phyloP scores from a whole-genome alignment of 345 rosid species.

The Raphanus sativus region DNA sequence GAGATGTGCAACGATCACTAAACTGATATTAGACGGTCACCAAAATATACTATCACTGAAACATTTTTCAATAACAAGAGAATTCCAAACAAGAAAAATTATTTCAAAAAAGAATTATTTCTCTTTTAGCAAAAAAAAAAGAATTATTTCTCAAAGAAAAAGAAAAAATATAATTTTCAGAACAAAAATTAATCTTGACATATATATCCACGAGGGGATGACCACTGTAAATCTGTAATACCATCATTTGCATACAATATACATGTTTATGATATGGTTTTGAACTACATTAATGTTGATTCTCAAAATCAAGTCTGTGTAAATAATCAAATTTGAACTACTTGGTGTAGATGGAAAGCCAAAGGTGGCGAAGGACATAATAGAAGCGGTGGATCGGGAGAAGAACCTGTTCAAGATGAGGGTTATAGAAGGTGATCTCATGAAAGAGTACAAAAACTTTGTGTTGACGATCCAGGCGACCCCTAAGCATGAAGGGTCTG shows the following conservation, averaged over 20 bases:
- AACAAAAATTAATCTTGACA: neutral
- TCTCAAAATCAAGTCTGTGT: neutral
- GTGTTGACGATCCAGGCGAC: conserved; percentile 14
- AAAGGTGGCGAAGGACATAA: conserved; percentile 25
- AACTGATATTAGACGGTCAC: neutral
- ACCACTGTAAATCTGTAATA: neutral
- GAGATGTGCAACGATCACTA: neutral
- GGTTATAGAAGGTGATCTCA: conserved; percentile 33
- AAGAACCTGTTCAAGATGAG: conserved; percentile 1
- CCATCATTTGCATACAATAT: neutral
- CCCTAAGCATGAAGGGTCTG: conserved; percentile 26
- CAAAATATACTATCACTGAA: neutral
- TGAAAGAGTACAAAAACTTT: conserved; percentile 34
- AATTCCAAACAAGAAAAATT: neutral
- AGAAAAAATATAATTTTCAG: too few relatives aligned
- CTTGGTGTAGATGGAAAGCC: conserved; percentile 22
- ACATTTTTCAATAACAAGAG: neutral
- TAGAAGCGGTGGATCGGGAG: conserved; percentile 32
- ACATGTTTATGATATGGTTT: neutral
- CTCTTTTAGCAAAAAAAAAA: too few relatives aligned
- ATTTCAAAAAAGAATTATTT: too few relatives aligned
- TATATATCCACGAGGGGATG: neutral
- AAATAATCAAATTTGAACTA: neutral
- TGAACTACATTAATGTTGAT: neutral
- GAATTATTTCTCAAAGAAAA: too few relatives aligned